Conservation (phyloP, 1,139 yeast genomes). For the Geotrichum phurueaensis region DNA sequence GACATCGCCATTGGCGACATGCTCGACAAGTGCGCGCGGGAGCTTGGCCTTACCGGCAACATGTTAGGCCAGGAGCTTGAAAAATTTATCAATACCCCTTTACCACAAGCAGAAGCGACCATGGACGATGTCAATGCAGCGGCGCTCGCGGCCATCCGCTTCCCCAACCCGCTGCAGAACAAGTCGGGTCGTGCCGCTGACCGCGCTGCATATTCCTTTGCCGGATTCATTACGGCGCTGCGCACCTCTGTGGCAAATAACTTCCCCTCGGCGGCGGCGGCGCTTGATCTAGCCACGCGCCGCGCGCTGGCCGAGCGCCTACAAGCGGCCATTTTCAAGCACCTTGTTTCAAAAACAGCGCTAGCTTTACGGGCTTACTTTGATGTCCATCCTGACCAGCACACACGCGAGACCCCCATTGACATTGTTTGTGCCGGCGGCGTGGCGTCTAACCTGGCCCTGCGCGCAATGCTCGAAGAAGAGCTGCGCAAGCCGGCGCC, state of each 20-base stretch:
- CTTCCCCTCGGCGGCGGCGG: slow-evolving; percentile 10
- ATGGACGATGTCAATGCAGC: slow-evolving; percentile 29
- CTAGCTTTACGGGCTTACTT: slow-evolving; percentile 38
- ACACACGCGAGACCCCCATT: slow-evolving; percentile 37
- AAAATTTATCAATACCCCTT: slow-evolving; percentile 41
- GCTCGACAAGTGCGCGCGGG: slow-evolving; percentile 86
- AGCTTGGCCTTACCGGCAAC: slow-evolving; percentile 68
- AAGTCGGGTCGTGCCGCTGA: slow-evolving; percentile 41
- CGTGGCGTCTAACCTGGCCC: slow-evolving; percentile 67
- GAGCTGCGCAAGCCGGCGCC: slow-evolving; percentile 9
- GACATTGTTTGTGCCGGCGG: slow-evolving; percentile 88
- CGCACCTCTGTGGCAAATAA: slow-evolving; percentile 17
- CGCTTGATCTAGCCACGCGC: slow-evolving; percentile 24
- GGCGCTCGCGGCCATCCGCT: slow-evolving; percentile 29
- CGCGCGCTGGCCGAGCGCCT: slow-evolving; percentile 51
- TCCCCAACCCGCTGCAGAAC: slow-evolving; percentile 52
- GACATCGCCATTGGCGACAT: slow-evolving; percentile 96
- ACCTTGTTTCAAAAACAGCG: slow-evolving; percentile 58
- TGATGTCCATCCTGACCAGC: slow-evolving; percentile 4
- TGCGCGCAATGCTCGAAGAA: slow-evolving; percentile 47
- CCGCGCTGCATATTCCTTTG: slow-evolving; percentile 61
- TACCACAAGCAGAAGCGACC: slow-evolving; percentile 19
- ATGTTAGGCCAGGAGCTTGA: slow-evolving; percentile 87
- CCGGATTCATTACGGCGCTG: slow-evolving; percentile 35
- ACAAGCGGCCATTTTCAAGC: slow-evolving; percentile 65